Evolutionary conservation across 139 green algal genomes (phyloP).

Genomic region (Micractinium conductrix): DNA sequence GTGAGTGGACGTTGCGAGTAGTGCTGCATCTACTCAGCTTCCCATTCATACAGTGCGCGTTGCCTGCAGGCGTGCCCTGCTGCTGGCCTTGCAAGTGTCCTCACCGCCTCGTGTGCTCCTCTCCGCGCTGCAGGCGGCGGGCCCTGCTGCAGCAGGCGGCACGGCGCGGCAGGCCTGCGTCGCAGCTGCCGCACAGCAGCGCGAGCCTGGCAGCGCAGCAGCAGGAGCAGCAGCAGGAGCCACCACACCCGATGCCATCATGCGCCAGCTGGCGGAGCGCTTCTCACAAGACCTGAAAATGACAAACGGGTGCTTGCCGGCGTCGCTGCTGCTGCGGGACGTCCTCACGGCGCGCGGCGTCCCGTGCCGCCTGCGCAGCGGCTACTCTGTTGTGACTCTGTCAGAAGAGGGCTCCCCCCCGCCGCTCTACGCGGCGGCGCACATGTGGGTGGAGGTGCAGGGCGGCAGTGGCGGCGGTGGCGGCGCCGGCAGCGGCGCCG

Average conservation of each 20-base stretch:
- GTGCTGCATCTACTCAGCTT: no score
- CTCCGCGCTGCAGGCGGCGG: not conserved
- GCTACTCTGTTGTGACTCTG: not conserved
- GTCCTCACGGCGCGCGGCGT: not conserved
- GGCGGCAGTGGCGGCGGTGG: not conserved
- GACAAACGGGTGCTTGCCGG: not conserved
- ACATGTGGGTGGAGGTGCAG: not conserved
- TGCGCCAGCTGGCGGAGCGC: not conserved
- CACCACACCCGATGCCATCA: not conserved
- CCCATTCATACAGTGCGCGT: no score
- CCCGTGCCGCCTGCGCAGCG: not conserved
- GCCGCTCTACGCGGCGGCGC: not conserved
- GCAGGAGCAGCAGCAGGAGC: no score
- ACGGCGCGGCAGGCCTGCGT: not conserved
- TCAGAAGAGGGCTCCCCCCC: not conserved
- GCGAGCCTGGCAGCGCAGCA: not conserved
- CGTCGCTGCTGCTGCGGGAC: not conserved
- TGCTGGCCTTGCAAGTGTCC: no score
- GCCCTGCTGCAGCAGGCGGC: not conserved
- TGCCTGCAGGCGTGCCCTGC: no score
- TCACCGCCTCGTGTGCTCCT: no score
- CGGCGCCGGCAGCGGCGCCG: not conserved
- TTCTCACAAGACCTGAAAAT: not conserved
- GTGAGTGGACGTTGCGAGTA: no score
- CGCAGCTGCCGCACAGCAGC: not conserved